Conservation (phyloP, 306 rosid genomes). For the Potentilla sterilis region DNA sequence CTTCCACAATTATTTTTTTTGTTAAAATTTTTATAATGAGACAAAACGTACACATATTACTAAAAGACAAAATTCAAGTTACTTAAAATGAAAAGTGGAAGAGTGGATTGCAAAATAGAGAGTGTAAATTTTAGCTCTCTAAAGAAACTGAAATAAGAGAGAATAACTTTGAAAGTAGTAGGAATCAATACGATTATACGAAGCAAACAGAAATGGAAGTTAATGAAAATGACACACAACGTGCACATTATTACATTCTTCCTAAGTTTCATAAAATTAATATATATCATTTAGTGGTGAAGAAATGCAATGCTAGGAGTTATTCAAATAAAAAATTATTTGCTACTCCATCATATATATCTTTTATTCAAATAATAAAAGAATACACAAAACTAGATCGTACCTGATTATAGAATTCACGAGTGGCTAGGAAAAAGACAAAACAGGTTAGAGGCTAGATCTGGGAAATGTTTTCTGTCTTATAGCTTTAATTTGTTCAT, state of each 20-base stretch:
- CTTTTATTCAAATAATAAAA: too few relatives aligned
- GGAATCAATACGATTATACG: neutral
- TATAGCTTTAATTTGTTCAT: neutral
- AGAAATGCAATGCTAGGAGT: neutral
- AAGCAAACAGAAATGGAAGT: neutral
- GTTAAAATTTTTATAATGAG: too few relatives aligned
- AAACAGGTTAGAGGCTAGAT: neutral
- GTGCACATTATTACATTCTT: too few relatives aligned
- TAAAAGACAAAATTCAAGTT: too few relatives aligned
- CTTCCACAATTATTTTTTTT: too few relatives aligned
- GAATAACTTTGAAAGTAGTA: neutral
- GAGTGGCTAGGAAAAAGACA: neutral
- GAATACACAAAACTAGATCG: too few relatives aligned
- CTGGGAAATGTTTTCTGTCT: neutral
- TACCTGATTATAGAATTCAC: neutral
- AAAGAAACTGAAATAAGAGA: neutral
- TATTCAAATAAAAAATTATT: too few relatives aligned
- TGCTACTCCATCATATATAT: too few relatives aligned
- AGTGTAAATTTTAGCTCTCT: too few relatives aligned
- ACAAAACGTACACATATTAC: too few relatives aligned
- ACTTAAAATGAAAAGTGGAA: too few relatives aligned
- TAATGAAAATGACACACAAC: neutral
- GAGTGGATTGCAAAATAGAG: too few relatives aligned
- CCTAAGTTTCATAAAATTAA: neutral
- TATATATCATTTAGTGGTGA: neutral